These are phyloP conservation scores for Sporisorium reilianum DNA, from an alignment of 1,284 basidiomycete species.

Conservation along the genomic window DNA sequence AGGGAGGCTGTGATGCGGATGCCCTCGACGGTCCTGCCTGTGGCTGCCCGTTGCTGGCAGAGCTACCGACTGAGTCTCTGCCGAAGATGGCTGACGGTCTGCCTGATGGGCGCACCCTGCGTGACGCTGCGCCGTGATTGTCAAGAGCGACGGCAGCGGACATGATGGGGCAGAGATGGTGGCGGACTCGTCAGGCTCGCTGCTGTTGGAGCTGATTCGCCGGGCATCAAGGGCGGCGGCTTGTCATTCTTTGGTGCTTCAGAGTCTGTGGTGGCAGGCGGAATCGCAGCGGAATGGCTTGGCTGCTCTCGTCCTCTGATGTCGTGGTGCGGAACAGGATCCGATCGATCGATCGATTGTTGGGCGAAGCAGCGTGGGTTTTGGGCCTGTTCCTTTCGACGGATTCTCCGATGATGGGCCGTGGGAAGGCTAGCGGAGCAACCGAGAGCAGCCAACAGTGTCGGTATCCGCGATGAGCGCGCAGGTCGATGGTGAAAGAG, in stretches of 20 bases:
- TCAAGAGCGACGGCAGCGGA: neutral
- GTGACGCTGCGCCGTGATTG: neutral
- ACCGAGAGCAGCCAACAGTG: neutral
- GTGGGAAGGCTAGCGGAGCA: constrained; percentile 1
- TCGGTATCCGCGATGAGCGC: neutral
- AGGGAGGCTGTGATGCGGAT: neutral
- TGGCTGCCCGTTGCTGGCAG: neutral
- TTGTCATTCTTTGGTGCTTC: too few relatives aligned
- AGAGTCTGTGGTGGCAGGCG: too few relatives aligned
- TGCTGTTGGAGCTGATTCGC: neutral
- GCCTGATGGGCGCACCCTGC: neutral
- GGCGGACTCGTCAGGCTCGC: neutral
- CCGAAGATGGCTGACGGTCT: neutral
- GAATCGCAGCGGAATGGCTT: too few relatives aligned
- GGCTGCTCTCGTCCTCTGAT: too few relatives aligned
- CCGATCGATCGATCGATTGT: neutral
- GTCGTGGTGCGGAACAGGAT: neutral
- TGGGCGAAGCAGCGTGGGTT: neutral
- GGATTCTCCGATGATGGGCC: constrained; percentile 7
- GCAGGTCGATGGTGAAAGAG: neutral
- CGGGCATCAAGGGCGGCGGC: constrained; percentile 1
- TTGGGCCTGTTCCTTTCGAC: constrained; percentile 2
- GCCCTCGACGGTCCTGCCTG: constrained; percentile 20
- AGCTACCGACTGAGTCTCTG: neutral
- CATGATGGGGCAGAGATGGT: constrained; percentile 4